Percentiles rank a stretch among this genome's conserved stretches.
These are phyloP conservation scores for Fraxinus sp. DNA, from an alignment of 305 asterid species.

Conservation along the genomic window DNA sequence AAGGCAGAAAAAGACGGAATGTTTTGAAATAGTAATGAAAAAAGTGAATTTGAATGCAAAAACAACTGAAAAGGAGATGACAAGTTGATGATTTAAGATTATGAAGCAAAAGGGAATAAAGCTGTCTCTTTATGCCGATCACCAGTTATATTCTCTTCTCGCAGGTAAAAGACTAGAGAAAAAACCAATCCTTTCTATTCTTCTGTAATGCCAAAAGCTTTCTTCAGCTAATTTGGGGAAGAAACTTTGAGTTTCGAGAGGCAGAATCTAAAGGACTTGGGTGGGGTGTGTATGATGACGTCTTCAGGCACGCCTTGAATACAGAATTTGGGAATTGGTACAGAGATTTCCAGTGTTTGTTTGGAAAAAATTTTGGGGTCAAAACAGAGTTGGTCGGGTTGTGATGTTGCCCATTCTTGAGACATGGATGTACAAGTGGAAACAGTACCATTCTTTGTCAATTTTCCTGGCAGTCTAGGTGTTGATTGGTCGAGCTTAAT, in stretches of 20 bases:
- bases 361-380: slow-evolving; percentile 19
- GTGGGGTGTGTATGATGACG: slow-evolving; percentile 27
- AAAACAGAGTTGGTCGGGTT: slow-evolving; percentile 49
- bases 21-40: neutral
- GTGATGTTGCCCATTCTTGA: slow-evolving; percentile 55
- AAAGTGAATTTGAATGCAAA: neutral
- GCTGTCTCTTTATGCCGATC: slow-evolving; percentile 24
- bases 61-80: slow-evolving; percentile 36
- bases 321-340: slow-evolving; percentile 11
- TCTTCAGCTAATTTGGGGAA: slow-evolving; percentile 6
- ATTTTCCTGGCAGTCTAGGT: neutral
- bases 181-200: neutral
- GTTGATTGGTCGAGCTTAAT: neutral
- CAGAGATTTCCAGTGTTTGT: slow-evolving; percentile 19
- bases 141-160: slow-evolving; percentile 39
- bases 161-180: slow-evolving; percentile 15
- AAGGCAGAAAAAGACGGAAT: neutral
- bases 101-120: slow-evolving; percentile 67
- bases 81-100: slow-evolving; percentile 35
- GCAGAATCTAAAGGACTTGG: neutral
- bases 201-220: slow-evolving; percentile 4
- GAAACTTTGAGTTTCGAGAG: neutral
- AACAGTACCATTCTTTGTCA: slow-evolving; percentile 1
- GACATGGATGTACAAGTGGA: slow-evolving; percentile 24
- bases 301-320: slow-evolving; percentile 51